phyloP scores from a whole-genome alignment of 345 rosid species.

The Euphorbia pulcherrima region DNA sequence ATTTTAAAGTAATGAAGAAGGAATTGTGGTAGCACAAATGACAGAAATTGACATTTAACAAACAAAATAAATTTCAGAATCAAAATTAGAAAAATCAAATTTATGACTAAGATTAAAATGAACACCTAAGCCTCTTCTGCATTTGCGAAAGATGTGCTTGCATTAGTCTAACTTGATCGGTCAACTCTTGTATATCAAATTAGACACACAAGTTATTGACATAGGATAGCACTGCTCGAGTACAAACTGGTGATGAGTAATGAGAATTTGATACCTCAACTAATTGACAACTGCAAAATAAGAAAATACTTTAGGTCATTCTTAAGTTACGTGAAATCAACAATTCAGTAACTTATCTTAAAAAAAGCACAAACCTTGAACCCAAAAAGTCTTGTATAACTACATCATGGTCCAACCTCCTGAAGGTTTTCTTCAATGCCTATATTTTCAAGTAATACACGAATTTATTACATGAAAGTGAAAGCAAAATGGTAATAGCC shows the following conservation, averaged over 20 bases:
- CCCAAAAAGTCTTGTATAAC: conserved; percentile 76
- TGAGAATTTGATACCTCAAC: conserved; percentile 51
- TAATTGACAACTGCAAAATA: conserved; percentile 57
- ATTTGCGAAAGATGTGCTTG: conserved; percentile 60
- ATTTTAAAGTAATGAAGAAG: background rate
- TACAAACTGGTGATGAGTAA: background rate
- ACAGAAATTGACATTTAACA: background rate
- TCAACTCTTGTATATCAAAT: conserved; percentile 50
- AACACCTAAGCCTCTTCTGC: conserved; percentile 76
- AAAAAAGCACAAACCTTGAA: conserved; percentile 45
- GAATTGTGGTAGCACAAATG: background rate
- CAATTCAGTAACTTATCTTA: conserved; percentile 11
- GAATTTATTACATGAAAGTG: conserved; percentile 16
- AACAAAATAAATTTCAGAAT: conserved; percentile 5
- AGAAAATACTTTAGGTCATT: conserved; percentile 28
- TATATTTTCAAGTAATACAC: conserved; percentile 34
- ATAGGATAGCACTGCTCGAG: conserved; percentile 7
- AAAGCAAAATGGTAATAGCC: background rate
- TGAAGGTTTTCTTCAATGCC: conserved; percentile 86
- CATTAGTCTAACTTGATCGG: conserved; percentile 52
- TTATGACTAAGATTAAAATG: conserved; percentile 17
- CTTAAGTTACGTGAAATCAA: conserved; percentile 2
- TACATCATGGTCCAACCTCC: conserved; percentile 89
- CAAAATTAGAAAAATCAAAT: background rate
- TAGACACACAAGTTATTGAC: conserved; percentile 13